Evolutionary conservation across 805 yeast species (phyloP), one percentile per base, ranked within the genome.

Genomic region (Saturnispora kantuleensis): DNA sequence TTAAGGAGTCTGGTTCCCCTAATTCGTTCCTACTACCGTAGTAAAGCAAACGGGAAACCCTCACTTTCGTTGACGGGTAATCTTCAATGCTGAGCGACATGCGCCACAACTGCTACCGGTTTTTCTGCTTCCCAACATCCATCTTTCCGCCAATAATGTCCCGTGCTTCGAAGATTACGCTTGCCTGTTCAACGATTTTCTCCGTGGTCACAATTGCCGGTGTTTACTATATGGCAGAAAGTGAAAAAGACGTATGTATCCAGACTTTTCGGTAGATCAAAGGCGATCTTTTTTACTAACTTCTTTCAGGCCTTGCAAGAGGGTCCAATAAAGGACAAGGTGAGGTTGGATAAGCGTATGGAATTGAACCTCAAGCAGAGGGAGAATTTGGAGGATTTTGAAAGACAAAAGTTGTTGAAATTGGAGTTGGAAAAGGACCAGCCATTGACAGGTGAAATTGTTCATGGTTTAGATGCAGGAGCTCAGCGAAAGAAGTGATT

Each of bases 271-370:
- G 7, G 5, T 13, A n/a, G n/a, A n/a, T 31, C 34, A 18, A 7
- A 12, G 16, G 12, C 15, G 34, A n/a, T 5, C 15, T 31, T 31
- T 13, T n/a, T n/a, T n/a, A 42, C 45, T 31, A 41, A 28, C 17
- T 16, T 39, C 16, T 3, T 30, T 11, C n/a, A 70, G 76, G 80
- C 82, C 2, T 66, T 85, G 38, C 80, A 82, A 55, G 84, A 76
- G 54, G 96, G 96, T 1, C 95, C 95, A 4, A 76, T 84, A 54
- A 84, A 84, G 55, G 96, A 86, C 59, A 87, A 88, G 2, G 76
- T 69, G 48, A 67, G 94, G 47, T 60, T 81, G 48, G 70, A 70
- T 38, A 73, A 74, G 55, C 60, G 69, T 46, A 5, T 21, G 26
- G 26, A 21, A 21, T 50, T 60, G 52, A 47, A 53, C 47, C 50